Evolutionary conservation across 2,329 filamentous ascomycete species (phyloP).

Genomic region (Fusarium lateritium): DNA sequence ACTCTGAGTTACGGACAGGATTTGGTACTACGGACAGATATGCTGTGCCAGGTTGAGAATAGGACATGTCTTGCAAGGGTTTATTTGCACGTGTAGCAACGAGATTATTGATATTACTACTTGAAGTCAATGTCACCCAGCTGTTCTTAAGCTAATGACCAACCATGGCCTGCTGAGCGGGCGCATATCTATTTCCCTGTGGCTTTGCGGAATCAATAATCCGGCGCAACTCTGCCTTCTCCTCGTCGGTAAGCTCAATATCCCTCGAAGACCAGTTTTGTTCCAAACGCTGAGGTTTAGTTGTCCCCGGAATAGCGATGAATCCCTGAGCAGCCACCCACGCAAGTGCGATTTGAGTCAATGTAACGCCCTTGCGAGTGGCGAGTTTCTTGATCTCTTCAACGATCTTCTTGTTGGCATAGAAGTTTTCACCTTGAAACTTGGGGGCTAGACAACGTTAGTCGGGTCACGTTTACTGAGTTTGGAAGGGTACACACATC

Average conservation of each 20-base stretch:
- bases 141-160: neutral
- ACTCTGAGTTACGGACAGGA: too few species aligned
- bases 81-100: too few species aligned
- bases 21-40: too few species aligned
- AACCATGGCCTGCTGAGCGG: constrained; percentile 8
- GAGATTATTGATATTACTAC: too few species aligned
- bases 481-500: neutral
- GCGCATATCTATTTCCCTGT: neutral
- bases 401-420: constrained; percentile 11
- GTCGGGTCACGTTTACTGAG: too few species aligned
- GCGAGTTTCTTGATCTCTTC: constrained; percentile 11
- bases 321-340: constrained; percentile 14
- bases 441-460: neutral
- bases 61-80: too few species aligned
- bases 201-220: constrained; percentile 12
- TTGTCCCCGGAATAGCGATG: constrained; percentile 20
- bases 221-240: constrained; percentile 1
- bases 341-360: constrained; percentile 14
- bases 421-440: constrained; percentile 19
- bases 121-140: too few species aligned
- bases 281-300: constrained; percentile 6
- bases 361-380: neutral
- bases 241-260: neutral
- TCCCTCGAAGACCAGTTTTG: constrained; percentile 6
- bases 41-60: too few species aligned